Evolutionary conservation across 2,329 filamentous ascomycete genomes (phyloP).

Genomic region (Tothia fuscella): DNA sequence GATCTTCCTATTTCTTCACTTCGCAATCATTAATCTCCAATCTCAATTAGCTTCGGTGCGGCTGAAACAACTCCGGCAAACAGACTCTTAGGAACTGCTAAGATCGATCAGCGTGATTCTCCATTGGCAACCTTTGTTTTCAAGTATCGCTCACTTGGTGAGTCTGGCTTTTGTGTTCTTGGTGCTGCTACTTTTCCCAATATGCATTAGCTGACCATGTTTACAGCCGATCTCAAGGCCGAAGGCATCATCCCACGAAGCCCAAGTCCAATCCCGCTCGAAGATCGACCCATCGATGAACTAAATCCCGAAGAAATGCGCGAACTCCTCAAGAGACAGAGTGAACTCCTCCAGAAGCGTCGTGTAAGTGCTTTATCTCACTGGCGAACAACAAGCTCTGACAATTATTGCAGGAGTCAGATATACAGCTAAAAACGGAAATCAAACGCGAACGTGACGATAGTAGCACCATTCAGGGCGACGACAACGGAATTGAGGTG

Average conservation of each 20-base stretch:
- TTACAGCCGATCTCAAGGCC: constrained; percentile 19
- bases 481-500: background rate
- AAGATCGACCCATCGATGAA: constrained; percentile 16
- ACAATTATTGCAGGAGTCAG: no score
- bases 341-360: background rate
- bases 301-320: constrained; percentile 16
- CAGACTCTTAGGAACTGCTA: background rate
- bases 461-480: background rate
- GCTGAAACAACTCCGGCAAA: no score
- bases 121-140: background rate
- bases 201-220: no score
- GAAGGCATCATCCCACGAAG: constrained; percentile 23
- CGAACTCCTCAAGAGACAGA: constrained; percentile 4
- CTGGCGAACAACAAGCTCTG: no score
- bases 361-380: background rate
- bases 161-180: background rate
- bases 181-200: background rate
- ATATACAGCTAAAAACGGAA: no score
- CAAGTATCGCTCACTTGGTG: background rate
- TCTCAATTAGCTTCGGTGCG: no score
- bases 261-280: constrained; percentile 18
- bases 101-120: background rate
- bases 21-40: no score
- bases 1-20: no score
- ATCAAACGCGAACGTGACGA: no score